A percentile compares a stretch with the other conserved stretches of the same genome.
Conservation (phyloP, 1,284 basidiomycete genomes). For the Malassezia psittaci region DNA sequence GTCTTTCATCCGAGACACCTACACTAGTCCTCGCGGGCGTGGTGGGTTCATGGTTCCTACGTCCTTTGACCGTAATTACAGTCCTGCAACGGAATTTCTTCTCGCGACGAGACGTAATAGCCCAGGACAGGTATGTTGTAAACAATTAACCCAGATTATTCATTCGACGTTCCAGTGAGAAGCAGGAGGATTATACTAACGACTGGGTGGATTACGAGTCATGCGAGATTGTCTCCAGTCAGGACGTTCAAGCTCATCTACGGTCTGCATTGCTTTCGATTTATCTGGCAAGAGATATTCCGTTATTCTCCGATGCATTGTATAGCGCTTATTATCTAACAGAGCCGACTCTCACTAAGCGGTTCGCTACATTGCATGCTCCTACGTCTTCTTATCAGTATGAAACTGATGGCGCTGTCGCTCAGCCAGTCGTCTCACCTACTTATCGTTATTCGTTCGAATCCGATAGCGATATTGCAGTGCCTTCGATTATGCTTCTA, state of each 20-base stretch:
- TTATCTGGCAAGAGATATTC: background rate
- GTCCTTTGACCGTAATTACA: background rate
- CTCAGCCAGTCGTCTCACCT: no score
- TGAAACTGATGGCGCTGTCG: no score
- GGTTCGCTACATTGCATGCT: background rate
- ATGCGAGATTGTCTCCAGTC: background rate
- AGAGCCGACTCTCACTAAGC: background rate
- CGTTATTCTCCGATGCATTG: background rate
- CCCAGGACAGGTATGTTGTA: background rate
- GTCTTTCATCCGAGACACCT: background rate
- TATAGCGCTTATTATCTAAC: background rate
- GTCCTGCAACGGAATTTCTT: background rate
- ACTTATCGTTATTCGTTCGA: background rate
- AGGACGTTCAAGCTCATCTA: background rate
- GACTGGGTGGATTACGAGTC: constrained; percentile 2
- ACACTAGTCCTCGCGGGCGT: background rate
- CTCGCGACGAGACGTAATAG: background rate
- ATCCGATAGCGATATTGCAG: background rate
- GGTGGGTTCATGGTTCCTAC: background rate
- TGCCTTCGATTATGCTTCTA: background rate
- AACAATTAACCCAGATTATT: background rate
- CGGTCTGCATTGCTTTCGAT: background rate
- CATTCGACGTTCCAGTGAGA: no score
- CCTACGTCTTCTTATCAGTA: no score
- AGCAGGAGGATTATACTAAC: background rate